A percentile compares a stretch with the other conserved stretches of the same genome.
Evolutionary conservation across 23 red algal species (phyloP).

Genomic region (Gracilaria caudata): DNA sequence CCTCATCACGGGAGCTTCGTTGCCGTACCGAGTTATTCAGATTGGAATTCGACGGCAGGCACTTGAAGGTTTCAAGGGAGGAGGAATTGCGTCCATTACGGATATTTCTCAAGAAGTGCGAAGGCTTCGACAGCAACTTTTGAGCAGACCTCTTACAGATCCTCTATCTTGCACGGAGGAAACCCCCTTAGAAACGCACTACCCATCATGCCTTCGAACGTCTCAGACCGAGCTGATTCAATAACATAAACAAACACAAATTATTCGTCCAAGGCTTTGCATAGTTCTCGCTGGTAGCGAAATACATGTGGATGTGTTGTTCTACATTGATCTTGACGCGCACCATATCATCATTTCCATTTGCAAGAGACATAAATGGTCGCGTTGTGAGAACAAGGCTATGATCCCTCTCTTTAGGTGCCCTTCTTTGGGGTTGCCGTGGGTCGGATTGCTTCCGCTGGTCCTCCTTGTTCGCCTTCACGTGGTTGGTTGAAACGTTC

Average conservation of each 20-base stretch:
- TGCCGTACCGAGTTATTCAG: slow-evolving; percentile 33
- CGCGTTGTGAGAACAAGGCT: no score
- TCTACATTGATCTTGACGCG: no score
- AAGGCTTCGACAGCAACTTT: not conserved
- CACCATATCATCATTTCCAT: no score
- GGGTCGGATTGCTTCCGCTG: no score
- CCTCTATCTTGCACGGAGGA: not conserved
- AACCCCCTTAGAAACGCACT: slow-evolving; percentile 4
- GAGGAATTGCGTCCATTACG: slow-evolving; percentile 8
- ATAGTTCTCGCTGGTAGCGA: no score
- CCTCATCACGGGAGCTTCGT: slow-evolving; percentile 1
- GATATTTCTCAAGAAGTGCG: slow-evolving; percentile 11
- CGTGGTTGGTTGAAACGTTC: no score
- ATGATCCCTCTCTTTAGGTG: no score
- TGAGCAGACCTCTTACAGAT: not conserved
- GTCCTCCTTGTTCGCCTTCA: no score
- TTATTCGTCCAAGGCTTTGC: no score
- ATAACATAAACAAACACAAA: not conserved
- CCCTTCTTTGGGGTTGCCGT: no score
- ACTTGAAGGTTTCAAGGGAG: slow-evolving; percentile 19
- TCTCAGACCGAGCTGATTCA: not conserved
- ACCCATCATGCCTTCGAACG: not conserved
- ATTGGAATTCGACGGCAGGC: slow-evolving; percentile 8
- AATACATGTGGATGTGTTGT: no score
- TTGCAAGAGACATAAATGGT: no score